Conservation (phyloP, 2,329 filamentous ascomycete genomes). For the Metarhizium anisopliae region DNA sequence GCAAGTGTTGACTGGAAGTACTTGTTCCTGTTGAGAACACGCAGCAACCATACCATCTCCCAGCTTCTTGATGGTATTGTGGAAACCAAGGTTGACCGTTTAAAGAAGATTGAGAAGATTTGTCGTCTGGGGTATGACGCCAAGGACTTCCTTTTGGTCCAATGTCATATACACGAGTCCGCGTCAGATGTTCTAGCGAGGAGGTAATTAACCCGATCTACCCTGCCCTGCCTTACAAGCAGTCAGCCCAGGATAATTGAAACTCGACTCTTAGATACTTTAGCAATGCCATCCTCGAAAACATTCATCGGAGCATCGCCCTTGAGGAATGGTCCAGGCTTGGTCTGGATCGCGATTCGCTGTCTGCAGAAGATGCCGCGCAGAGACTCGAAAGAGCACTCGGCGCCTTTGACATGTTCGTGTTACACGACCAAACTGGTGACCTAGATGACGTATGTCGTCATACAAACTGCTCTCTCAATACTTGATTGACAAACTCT, state of each 20-base stretch:
- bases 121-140: conserved; percentile 72
- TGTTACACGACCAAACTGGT: conserved; percentile 62
- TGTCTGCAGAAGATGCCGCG: conserved; percentile 27
- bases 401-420: conserved; percentile 83
- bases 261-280: conserved; percentile 51
- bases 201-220: conserved; percentile 32
- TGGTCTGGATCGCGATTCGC: conserved; percentile 12
- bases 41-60: conserved; percentile 41
- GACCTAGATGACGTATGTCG: conserved; percentile 61
- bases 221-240: neutral
- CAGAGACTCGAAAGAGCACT: conserved; percentile 60
- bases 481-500: neutral
- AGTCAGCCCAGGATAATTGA: conserved; percentile 1
- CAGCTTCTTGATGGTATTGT: conserved; percentile 59
- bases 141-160: conserved; percentile 70
- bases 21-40: conserved; percentile 50
- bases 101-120: conserved; percentile 62
- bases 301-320: conserved; percentile 72
- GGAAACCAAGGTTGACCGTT: conserved; percentile 57
- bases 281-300: conserved; percentile 63
- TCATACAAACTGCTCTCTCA: neutral
- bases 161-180: conserved; percentile 50
- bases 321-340: conserved; percentile 63
- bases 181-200: conserved; percentile 69
- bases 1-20: conserved; percentile 64